Evolutionary conservation across 257 asterid species (phyloP).

Genomic region (Solanum ossicruentum): DNA sequence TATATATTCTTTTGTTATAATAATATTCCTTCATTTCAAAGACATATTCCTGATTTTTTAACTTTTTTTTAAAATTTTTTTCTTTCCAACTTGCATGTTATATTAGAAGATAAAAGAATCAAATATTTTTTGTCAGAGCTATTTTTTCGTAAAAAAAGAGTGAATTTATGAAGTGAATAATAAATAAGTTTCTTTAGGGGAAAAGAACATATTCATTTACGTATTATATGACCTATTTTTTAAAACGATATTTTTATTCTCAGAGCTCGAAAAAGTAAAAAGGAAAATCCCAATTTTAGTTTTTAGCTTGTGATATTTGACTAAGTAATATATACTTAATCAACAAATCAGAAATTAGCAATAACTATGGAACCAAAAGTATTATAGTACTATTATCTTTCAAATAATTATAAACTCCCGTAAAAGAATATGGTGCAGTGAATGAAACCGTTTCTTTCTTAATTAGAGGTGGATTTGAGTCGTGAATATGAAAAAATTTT

Average conservation of each 20-base stretch:
- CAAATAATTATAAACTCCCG: background rate
- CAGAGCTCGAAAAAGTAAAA: background rate
- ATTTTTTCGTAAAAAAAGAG: background rate
- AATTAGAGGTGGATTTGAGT: too few relatives aligned
- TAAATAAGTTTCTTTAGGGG: background rate
- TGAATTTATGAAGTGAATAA: background rate
- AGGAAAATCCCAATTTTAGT: too few relatives aligned
- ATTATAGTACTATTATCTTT: background rate
- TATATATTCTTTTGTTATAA: background rate
- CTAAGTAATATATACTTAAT: too few relatives aligned
- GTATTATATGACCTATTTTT: background rate
- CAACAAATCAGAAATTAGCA: too few relatives aligned
- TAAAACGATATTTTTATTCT: accelerated
- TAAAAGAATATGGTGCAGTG: too few relatives aligned
- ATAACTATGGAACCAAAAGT: too few relatives aligned
- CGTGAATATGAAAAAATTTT: too few relatives aligned
- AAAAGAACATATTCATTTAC: background rate
- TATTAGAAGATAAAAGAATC: background rate
- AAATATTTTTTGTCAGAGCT: background rate
- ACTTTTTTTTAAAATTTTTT: background rate
- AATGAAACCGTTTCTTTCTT: too few relatives aligned
- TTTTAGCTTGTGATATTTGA: too few relatives aligned
- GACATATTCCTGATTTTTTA: background rate
- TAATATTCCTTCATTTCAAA: background rate
- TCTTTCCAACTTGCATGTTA: background rate